Evolutionary conservation across 257 asterid species (phyloP).

Genomic region (Solanum pimpinellifolium): DNA sequence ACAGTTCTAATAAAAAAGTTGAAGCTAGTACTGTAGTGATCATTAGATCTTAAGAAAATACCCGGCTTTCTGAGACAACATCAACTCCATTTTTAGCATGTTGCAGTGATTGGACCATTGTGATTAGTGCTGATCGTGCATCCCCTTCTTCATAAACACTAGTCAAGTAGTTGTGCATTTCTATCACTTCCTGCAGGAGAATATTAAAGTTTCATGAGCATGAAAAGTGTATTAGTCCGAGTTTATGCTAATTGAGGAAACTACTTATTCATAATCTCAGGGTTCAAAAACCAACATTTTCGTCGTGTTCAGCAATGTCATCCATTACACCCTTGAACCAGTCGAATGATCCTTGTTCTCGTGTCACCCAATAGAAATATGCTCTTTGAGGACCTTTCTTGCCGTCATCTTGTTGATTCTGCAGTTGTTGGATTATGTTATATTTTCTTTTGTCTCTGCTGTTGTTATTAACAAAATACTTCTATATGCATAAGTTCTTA

Average conservation of each 20-base stretch:
- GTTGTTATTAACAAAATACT: neutral
- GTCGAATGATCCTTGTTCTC: conserved; percentile 93
- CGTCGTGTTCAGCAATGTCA: conserved; percentile 76
- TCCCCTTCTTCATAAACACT: conserved; percentile 95
- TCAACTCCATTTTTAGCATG: conserved; percentile 89
- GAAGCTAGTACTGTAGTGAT: neutral
- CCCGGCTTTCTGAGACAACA: conserved; percentile 80
- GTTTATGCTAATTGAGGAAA: neutral
- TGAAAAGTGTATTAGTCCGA: neutral
- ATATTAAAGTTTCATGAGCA: neutral
- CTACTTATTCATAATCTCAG: neutral
- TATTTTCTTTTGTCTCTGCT: neutral
- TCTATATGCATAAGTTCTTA: conserved; percentile 11
- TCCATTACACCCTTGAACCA: conserved; percentile 99
- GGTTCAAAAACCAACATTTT: conserved; percentile 29
- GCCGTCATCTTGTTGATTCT: conserved; percentile 12
- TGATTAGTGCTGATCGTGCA: conserved; percentile 84
- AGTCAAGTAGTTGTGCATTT: conserved; percentile 89
- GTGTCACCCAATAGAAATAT: conserved; percentile 87
- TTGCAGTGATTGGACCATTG: conserved; percentile 84
- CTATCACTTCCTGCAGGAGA: conserved; percentile 50
- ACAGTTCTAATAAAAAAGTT: neutral
- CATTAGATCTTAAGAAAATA: neutral
- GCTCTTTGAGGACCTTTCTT: conserved; percentile 54
- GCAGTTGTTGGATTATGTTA: neutral